Conservation (phyloP, 164 flowering plant genomes). For the Aristolochia fimbriata region DNA sequence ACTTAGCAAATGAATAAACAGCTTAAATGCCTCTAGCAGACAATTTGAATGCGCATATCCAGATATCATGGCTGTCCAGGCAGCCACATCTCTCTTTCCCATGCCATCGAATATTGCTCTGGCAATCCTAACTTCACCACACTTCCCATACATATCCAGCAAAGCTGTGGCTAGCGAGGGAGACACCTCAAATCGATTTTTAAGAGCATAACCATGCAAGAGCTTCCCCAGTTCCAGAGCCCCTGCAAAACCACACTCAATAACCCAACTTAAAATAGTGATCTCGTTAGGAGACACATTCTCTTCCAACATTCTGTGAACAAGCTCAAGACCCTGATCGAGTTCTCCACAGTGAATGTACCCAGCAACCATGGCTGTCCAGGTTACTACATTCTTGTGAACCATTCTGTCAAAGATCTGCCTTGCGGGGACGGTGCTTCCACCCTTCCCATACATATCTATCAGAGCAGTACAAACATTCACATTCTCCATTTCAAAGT, state of each 20-base stretch:
- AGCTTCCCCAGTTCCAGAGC: slow-evolving; percentile 35
- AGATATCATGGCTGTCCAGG: slow-evolving; percentile 37
- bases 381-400: slow-evolving; percentile 28
- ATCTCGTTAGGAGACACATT: slow-evolving; percentile 38
- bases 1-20: slow-evolving; percentile 29
- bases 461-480: slow-evolving; percentile 29
- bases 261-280: slow-evolving; percentile 39
- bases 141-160: slow-evolving; percentile 56
- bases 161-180: slow-evolving; percentile 32
- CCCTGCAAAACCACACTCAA: slow-evolving; percentile 37
- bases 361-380: slow-evolving; percentile 52
- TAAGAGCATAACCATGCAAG: slow-evolving; percentile 38
- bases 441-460: slow-evolving; percentile 52
- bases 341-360: slow-evolving; percentile 26
- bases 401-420: slow-evolving; percentile 24
- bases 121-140: slow-evolving; percentile 27
- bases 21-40: slow-evolving; percentile 26
- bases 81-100: slow-evolving; percentile 28
- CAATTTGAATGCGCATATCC: slow-evolving; percentile 28
- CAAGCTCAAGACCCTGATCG: slow-evolving; percentile 28
- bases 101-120: slow-evolving; percentile 31
- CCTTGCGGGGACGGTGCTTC: slow-evolving; percentile 22
- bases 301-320: slow-evolving; percentile 30
- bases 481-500: slow-evolving; percentile 11
- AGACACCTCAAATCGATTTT: slow-evolving; percentile 32